Percentiles rank a stretch among this genome's conserved stretches.
Conservation (phyloP, 805 yeast genomes). For the Candida endomychidarum region DNA sequence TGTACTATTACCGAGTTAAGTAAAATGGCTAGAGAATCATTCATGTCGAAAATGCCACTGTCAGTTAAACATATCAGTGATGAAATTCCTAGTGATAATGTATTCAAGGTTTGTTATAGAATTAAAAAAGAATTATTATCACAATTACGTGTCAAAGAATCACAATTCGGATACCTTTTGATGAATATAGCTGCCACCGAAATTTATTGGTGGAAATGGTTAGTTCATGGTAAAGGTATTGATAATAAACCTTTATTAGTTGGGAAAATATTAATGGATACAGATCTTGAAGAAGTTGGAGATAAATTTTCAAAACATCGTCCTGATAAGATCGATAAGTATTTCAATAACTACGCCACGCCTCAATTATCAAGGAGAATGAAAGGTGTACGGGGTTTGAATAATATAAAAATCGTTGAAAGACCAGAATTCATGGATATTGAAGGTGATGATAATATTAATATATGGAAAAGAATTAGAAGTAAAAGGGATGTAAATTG, state of each 20-base stretch:
- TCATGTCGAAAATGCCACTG: constrained; percentile 24
- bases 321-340: constrained; percentile 34
- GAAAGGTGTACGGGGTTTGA: constrained; percentile 36
- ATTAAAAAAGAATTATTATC: constrained; percentile 29
- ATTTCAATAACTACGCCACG: constrained; percentile 42
- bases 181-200: constrained; percentile 30
- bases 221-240: constrained; percentile 35
- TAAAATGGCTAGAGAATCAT: constrained; percentile 20
- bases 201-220: constrained; percentile 41
- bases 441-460: constrained; percentile 12
- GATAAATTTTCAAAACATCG: constrained; percentile 19
- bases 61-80: constrained; percentile 39
- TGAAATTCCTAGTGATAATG: constrained; percentile 18
- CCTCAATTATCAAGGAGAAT: constrained; percentile 43
- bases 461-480: constrained; percentile 34
- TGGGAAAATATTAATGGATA: constrained; percentile 20
- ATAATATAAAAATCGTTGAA: constrained; percentile 14
- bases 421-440: constrained; percentile 1
- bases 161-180: constrained; percentile 26
- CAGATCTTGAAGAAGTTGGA: constrained; percentile 20
- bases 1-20: constrained; percentile 31
- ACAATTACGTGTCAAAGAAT: constrained; percentile 23
- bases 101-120: constrained; percentile 16
- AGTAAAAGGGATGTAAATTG: constrained; percentile 22
- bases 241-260: constrained; percentile 30